Conservation (phyloP, 768 basidiomycete species). For the Thelephora aurantiotincta region DNA sequence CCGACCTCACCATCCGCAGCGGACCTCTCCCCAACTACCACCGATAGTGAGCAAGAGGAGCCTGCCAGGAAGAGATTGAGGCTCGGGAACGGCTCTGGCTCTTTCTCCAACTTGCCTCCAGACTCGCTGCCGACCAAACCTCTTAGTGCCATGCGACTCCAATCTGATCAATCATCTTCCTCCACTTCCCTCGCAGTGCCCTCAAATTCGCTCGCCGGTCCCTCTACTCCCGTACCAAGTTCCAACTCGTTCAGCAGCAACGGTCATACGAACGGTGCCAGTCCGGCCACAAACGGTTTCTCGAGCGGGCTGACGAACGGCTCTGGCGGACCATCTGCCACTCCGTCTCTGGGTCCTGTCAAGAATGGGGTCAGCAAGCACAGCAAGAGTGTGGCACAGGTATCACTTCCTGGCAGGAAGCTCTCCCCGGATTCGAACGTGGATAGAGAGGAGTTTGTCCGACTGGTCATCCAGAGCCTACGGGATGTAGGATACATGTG, state of each 20-base stretch:
- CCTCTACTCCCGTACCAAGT: neutral
- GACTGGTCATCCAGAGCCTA: slow-evolving; percentile 79
- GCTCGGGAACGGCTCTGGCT: neutral
- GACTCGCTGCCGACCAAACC: neutral
- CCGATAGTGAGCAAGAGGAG: neutral
- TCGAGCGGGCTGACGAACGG: neutral
- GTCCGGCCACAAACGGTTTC: neutral
- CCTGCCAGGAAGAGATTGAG: neutral
- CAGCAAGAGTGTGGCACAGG: slow-evolving; percentile 29
- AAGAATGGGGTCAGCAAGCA: slow-evolving; percentile 5
- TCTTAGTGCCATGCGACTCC: neutral
- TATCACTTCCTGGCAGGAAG: slow-evolving; percentile 55
- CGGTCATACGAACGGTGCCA: neutral
- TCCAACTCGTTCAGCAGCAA: neutral
- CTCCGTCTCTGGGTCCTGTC: too few relatives aligned
- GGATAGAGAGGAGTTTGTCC: slow-evolving; percentile 82
- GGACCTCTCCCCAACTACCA: neutral
- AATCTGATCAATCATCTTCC: neutral
- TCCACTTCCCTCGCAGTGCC: neutral
- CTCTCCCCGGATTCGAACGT: slow-evolving; percentile 70
- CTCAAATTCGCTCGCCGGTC: neutral
- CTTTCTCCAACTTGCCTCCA: neutral
- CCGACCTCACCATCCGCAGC: neutral
- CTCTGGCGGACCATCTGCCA: neutral
- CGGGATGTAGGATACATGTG: slow-evolving; percentile 69